Base-by-base conservation (phyloP, 2,329 filamentous ascomycete genomes). In the Fusarium scirpi region DNA sequence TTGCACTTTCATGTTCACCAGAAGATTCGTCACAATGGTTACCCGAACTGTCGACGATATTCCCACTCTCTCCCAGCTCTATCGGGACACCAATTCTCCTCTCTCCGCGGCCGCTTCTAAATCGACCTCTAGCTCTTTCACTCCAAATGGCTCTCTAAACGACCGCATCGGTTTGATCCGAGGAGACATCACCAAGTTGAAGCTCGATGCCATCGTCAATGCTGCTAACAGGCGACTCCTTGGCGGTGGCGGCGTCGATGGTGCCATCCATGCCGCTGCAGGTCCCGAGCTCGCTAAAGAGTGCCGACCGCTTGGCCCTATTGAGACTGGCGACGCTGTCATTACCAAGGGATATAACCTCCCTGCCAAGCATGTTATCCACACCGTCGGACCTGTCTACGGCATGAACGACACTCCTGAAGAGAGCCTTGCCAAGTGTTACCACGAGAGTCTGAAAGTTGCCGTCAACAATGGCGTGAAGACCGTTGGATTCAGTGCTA, bases 161-260 rank as follows among this genome's bases (percentile, higher is more conserved):
- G 81, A 88, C 77, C 90, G 88, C 69, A 85, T 98, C 74, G 88
- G 87, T 47, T 82, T 95, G 40, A 85, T 94, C 70, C 87, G 88
- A 60, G 88, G 89, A 72, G 94, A 97, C 79, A 97, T 98, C 79
- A 98, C 94, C 16, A 89, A 85, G 16, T 87, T 98, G 6, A 79
- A 85, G 32, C 86, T 94, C 47, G 93, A 94, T 76, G 91, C 92
- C 69, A 96, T 98, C 73, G 94, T 98, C 79, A 98, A 98, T 79
- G 95, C 96, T 2, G 95, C 96, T 46, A 98, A 98, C 79, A 82
- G 81, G 12, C 86, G 86, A 3, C 88, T 98, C 1, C 85, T 92
- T 1, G 94, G 94, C 58, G 96, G 96, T 56, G 94, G 94, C n/a
- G 96, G 96, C 38, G 94, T 98, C 18, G 92, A 94, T 76, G 92